phyloP scores from a whole-genome alignment of 768 basidiomycete genomes.

The Kwoniella newhampshirensis region DNA sequence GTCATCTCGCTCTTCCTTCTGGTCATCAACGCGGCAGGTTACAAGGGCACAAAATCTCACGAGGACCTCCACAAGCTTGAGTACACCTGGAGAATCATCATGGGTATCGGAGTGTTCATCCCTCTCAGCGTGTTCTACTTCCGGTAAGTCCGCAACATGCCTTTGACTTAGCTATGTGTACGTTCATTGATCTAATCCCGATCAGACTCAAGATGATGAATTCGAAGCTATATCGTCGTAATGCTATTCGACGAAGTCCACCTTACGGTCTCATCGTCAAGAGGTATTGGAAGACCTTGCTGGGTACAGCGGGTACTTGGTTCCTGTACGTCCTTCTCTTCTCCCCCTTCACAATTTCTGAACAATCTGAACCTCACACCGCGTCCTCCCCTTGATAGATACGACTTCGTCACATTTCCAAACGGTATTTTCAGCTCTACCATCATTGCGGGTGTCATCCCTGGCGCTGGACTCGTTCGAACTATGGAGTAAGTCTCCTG shows the following conservation, averaged over 20 bases:
- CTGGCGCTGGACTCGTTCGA: constrained; percentile 56
- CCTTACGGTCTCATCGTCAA: constrained; percentile 62
- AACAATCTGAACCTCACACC: neutral
- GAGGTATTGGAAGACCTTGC: constrained; percentile 67
- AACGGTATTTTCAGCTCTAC: constrained; percentile 68
- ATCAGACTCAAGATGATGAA: constrained; percentile 71
- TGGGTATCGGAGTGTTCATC: constrained; percentile 64
- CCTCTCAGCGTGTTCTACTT: constrained; percentile 67
- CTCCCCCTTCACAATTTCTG: too few relatives aligned
- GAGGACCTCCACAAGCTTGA: constrained; percentile 27
- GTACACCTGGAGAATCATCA: constrained; percentile 47
- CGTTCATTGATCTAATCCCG: neutral
- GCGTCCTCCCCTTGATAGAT: constrained; percentile 50
- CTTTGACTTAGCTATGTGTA: neutral
- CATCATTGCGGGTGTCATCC: constrained; percentile 68
- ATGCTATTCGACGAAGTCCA: constrained; percentile 62
- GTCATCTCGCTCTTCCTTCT: constrained; percentile 68
- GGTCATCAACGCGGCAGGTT: constrained; percentile 59
- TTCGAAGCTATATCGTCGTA: constrained; percentile 63
- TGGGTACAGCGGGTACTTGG: constrained; percentile 75
- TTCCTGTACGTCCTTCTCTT: constrained; percentile 21
- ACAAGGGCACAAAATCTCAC: constrained; percentile 25
- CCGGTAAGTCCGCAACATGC: constrained; percentile 19
- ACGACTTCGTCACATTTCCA: constrained; percentile 73
- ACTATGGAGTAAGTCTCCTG: constrained; percentile 56